Conservation (phyloP, 2,329 filamentous ascomycete genomes). For the Chaetomium sp. region DNA sequence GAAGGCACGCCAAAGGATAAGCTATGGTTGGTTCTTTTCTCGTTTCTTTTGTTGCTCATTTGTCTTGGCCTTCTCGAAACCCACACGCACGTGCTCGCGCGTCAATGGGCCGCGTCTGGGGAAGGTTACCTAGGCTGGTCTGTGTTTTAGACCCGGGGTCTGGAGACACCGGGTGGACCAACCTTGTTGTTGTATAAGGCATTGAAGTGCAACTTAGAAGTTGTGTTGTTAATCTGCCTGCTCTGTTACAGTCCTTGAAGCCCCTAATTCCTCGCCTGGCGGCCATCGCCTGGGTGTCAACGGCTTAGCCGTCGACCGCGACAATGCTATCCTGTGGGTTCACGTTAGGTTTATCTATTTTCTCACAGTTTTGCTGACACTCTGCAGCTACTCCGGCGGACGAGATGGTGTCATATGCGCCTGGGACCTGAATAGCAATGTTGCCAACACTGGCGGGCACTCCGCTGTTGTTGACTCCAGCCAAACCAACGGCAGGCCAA, state of each 20-base stretch:
- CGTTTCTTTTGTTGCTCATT: not conserved
- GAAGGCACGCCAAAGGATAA: constrained; percentile 67
- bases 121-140: no score
- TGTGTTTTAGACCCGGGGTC: not conserved
- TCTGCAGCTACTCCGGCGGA: constrained; percentile 83
- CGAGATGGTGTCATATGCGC: constrained; percentile 95
- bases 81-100: constrained; percentile 17
- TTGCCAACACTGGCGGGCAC: constrained; percentile 31
- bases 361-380: constrained; percentile 31
- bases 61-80: constrained; percentile 16
- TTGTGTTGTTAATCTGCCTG: constrained; percentile 28
- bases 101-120: not conserved
- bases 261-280: constrained; percentile 62
- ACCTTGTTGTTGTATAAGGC: not conserved
- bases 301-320: constrained; percentile 82
- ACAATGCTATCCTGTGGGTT: constrained; percentile 82
- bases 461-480: constrained; percentile 35
- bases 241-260: constrained; percentile 56
- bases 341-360: not conserved
- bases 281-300: constrained; percentile 95
- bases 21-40: constrained; percentile 54
- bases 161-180: not conserved
- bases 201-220: not conserved
- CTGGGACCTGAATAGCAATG: constrained; percentile 82
- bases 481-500: constrained; percentile 42